Conservation (phyloP, 164 flowering plant genomes). For the Umbilicus rupestris region DNA sequence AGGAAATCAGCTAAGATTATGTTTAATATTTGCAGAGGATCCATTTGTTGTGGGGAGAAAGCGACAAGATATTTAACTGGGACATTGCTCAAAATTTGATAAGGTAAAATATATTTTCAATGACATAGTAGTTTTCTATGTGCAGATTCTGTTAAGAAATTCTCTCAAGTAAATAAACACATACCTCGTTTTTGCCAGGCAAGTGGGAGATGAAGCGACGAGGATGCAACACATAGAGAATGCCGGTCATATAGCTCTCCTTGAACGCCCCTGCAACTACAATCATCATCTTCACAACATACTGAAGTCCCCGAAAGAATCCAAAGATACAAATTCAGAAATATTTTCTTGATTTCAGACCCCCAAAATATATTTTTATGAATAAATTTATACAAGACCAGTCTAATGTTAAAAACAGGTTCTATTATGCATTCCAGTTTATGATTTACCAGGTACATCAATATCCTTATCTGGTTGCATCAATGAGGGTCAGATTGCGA, state of each 20-base stretch:
- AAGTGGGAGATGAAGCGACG: constrained; percentile 16
- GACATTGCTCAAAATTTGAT: constrained; percentile 10
- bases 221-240: constrained; percentile 15
- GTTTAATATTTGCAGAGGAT: constrained; percentile 12
- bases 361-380: background rate
- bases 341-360: background rate
- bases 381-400: background rate
- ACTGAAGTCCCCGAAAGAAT: constrained; percentile 14
- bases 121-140: background rate
- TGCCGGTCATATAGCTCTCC: constrained; percentile 25
- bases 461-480: background rate
- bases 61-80: constrained; percentile 12
- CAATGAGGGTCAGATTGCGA: background rate
- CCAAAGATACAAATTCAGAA: background rate
- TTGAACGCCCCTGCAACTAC: constrained; percentile 24
- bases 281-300: constrained; percentile 20
- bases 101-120: constrained; percentile 12
- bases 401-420: background rate
- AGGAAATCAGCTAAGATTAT: background rate
- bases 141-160: background rate
- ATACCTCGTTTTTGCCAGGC: constrained; percentile 12
- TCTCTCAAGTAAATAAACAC: background rate
- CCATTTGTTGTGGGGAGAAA: constrained; percentile 13
- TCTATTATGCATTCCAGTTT: background rate
- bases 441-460: background rate